Evolutionary conservation across 768 basidiomycete species (phyloP).

Genomic region (Naganishia onofrii): DNA sequence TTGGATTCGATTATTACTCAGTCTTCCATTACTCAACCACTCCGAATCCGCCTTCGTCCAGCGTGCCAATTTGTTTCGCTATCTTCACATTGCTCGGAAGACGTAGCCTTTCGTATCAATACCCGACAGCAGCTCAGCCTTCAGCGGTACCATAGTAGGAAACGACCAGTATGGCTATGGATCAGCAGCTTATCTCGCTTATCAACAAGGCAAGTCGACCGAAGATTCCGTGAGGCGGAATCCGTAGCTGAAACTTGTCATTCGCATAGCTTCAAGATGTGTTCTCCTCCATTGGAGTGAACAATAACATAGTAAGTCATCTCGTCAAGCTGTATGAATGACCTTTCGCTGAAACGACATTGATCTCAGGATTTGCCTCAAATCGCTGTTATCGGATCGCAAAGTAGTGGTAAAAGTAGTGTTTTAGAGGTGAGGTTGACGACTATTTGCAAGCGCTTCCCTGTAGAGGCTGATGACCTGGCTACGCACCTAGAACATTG

Average conservation of each 20-base stretch:
- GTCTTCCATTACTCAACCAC: not conserved
- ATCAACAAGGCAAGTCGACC: slow-evolving; percentile 52
- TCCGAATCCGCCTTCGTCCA: not conserved
- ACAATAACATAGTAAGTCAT: slow-evolving; percentile 46
- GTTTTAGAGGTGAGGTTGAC: slow-evolving; percentile 53
- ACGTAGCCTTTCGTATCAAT: not conserved
- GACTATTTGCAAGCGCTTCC: not conserved
- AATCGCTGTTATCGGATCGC: slow-evolving; percentile 56
- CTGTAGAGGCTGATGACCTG: not conserved
- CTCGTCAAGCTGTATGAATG: not conserved
- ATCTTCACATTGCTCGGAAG: not conserved
- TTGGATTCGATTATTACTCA: not conserved
- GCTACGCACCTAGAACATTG: slow-evolving; percentile 69
- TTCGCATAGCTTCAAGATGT: slow-evolving; percentile 51
- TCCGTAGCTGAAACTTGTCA: not conserved
- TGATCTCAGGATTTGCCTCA: slow-evolving; percentile 54
- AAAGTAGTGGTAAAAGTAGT: slow-evolving; percentile 55
- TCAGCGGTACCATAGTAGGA: not conserved
- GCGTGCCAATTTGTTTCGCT: slow-evolving; percentile 1
- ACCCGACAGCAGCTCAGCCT: not conserved
- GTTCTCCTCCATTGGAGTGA: slow-evolving; percentile 52
- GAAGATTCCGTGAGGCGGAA: slow-evolving; percentile 31
- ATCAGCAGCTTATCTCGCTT: slow-evolving; percentile 53
- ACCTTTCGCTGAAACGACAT: not conserved
- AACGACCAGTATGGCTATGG: slow-evolving; percentile 39